A percentile compares a stretch with the other conserved stretches of the same genome.
phyloP scores from a whole-genome alignment of 805 yeast species.

The Tetrapisispora nanseiensis region DNA sequence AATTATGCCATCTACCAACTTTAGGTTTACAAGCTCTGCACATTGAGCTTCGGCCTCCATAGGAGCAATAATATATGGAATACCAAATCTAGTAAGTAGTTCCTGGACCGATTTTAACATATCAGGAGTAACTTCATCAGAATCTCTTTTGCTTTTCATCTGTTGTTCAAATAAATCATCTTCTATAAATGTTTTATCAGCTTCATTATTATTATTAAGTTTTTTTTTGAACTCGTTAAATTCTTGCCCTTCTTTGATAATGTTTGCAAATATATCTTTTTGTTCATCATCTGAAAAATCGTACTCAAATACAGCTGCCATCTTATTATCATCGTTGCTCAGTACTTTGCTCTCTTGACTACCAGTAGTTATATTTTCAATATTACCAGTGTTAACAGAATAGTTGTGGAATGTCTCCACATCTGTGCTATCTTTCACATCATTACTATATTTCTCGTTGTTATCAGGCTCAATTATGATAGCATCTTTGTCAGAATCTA shows the following conservation, averaged over 20 bases:
- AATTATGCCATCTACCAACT: slow-evolving; percentile 84
- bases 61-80: slow-evolving; percentile 92
- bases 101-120: slow-evolving; percentile 92
- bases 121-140: slow-evolving; percentile 78
- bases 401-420: not conserved
- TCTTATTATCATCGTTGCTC: not conserved
- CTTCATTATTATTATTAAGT: slow-evolving; percentile 16
- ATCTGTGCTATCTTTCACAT: not conserved
- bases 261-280: slow-evolving; percentile 48
- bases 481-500: not conserved
- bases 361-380: too few species aligned
- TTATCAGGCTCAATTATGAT: not conserved
- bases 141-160: slow-evolving; percentile 65
- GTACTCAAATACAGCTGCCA: slow-evolving; percentile 37
- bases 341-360: not conserved
- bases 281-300: slow-evolving; percentile 76
- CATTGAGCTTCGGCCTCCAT: slow-evolving; percentile 99
- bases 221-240: slow-evolving; percentile 48
- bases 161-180: slow-evolving; percentile 49
- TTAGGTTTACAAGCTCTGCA: slow-evolving; percentile 60
- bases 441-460: not conserved
- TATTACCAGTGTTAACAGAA: too few species aligned
- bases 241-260: slow-evolving; percentile 63
- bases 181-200: slow-evolving; percentile 26
- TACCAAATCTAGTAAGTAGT: slow-evolving; percentile 75